Evolutionary conservation across 495 filamentous ascomycete species (phyloP).

Genomic region (Darksidea phi): DNA sequence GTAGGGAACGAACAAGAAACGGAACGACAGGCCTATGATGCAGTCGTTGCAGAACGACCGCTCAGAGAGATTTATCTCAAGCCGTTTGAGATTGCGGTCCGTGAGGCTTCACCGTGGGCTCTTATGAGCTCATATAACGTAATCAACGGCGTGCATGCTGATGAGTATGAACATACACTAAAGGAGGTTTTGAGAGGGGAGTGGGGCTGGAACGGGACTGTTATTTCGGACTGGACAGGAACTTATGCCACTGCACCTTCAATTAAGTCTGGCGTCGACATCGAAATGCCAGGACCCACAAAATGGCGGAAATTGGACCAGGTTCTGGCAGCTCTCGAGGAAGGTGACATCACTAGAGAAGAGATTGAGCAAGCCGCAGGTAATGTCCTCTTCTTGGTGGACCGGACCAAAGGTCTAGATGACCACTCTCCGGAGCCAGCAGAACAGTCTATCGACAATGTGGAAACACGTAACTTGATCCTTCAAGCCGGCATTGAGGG

Average conservation of each 20-base stretch:
- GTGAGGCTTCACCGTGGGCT: slow-evolving; percentile 62
- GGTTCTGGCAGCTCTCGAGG: slow-evolving; percentile 29
- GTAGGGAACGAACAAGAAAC: slow-evolving; percentile 40
- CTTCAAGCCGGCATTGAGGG: slow-evolving; percentile 36
- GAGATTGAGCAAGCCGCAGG: slow-evolving; percentile 41
- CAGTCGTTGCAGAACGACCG: slow-evolving; percentile 52
- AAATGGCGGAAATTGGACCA: slow-evolving; percentile 31
- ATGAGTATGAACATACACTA: slow-evolving; percentile 63
- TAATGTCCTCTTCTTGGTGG: slow-evolving; percentile 36
- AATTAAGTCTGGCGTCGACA: slow-evolving; percentile 33
- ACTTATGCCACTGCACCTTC: slow-evolving; percentile 33
- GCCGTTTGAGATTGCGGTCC: slow-evolving; percentile 70
- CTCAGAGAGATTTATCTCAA: slow-evolving; percentile 75
- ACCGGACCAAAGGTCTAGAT: slow-evolving; percentile 34
- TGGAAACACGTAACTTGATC: slow-evolving; percentile 33
- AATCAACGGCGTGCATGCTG: slow-evolving; percentile 68
- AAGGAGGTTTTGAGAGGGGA: slow-evolving; percentile 65
- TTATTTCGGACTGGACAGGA: slow-evolving; percentile 41
- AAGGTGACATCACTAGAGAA: slow-evolving; percentile 30
- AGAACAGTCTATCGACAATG: slow-evolving; percentile 31
- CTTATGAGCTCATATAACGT: slow-evolving; percentile 78
- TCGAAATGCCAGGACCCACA: slow-evolving; percentile 37
- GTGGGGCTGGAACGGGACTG: slow-evolving; percentile 62
- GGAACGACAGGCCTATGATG: slow-evolving; percentile 26
- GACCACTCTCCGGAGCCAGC: slow-evolving; percentile 26